Percentiles rank a stretch among this genome's conserved stretches.
Evolutionary conservation across 495 filamentous ascomycete species (phyloP).

Genomic region (Tetracladium setigerum): DNA sequence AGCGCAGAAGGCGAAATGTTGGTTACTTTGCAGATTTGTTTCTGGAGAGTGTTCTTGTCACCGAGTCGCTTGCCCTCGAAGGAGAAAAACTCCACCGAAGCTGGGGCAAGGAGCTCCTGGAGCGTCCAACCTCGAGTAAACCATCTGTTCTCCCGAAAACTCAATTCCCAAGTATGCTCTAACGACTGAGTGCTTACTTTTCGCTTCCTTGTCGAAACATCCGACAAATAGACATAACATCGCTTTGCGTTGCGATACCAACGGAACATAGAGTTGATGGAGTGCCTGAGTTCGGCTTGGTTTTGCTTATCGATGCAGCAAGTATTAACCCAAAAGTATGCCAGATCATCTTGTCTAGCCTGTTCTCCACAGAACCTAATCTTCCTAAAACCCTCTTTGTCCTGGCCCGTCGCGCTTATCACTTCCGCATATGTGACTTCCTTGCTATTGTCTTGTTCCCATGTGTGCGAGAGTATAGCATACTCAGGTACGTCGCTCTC

Average conservation of each 20-base stretch:
- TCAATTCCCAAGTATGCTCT: not conserved
- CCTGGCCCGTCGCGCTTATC: not conserved
- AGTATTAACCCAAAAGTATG: constrained; percentile 35
- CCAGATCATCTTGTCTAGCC: constrained; percentile 12
- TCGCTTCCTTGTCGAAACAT: not conserved
- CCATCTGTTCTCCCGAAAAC: not conserved
- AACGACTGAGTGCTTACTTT: not conserved
- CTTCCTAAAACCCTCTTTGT: constrained; percentile 17
- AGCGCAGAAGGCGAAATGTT: constrained; percentile 1
- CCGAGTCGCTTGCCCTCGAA: not conserved
- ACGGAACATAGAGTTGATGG: constrained; percentile 33
- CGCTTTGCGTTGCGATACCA: constrained; percentile 12
- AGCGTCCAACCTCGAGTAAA: not conserved
- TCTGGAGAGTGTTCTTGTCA: constrained; percentile 2
- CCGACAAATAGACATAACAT: constrained; percentile 10
- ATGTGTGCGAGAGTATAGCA: constrained; percentile 23
- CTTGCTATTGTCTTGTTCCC: constrained; percentile 11
- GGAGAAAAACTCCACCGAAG: not conserved
- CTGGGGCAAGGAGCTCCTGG: not conserved
- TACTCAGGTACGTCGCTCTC: constrained; percentile 4
- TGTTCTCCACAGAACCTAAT: constrained; percentile 14
- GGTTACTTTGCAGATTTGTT: constrained; percentile 1
- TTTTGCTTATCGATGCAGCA: constrained; percentile 27
- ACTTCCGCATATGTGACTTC: constrained; percentile 16
- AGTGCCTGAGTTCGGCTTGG: constrained; percentile 30